Base-by-base conservation (phyloP, 1,139 yeast genomes). In the Geotrichum phurueaensis region DNA sequence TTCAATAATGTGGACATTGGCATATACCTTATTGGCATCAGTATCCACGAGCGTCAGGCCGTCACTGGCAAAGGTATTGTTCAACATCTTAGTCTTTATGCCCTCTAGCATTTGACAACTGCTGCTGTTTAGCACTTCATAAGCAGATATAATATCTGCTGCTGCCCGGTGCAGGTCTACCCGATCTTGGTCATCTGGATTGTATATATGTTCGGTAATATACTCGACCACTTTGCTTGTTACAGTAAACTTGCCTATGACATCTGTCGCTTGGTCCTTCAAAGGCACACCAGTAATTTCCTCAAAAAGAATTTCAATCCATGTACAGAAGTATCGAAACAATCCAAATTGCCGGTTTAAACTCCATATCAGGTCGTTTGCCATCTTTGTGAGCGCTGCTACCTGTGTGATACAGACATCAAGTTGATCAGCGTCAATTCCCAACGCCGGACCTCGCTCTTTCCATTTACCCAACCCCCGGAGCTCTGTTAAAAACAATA, bases 291-390 rank as follows among this genome's bases (percentile, higher is more conserved):
- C 67, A 4, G 70, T 64, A 20, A 61, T 57, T 7, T 62, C 64
- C 52, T 68, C 69, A 59, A 62, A 68, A 7, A 62, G 54, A 49
- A 67, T 62, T 25, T 68, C 69, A 47, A 69, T 58, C 73, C 73
- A 85, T 3, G 75, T 71, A 20, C 83, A 70, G 64, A 82, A 84
- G 48, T 80, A 75, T 56, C 77, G 78, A 71, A 84, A 85, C 47
- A 77, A 69, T 51, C 76, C 76, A 64, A 81, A 84, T 63, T 85
- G 89, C 45, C 79, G 78, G 65, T 81, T 81, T 25, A 83, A 65
- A 43, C 76, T 78, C 79, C 84, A 76, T 49, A 84, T 75, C 33
- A 77, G 72, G 27, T 71, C 71, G 67, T 80, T 80, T 2, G 78
- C 68, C 13, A 66, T 54, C 62, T 78, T 76, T 33, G 84, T 65